Evolutionary conservation across 2,329 filamentous ascomycete species (phyloP).

Genomic region (Scedosporium minutisporum): DNA sequence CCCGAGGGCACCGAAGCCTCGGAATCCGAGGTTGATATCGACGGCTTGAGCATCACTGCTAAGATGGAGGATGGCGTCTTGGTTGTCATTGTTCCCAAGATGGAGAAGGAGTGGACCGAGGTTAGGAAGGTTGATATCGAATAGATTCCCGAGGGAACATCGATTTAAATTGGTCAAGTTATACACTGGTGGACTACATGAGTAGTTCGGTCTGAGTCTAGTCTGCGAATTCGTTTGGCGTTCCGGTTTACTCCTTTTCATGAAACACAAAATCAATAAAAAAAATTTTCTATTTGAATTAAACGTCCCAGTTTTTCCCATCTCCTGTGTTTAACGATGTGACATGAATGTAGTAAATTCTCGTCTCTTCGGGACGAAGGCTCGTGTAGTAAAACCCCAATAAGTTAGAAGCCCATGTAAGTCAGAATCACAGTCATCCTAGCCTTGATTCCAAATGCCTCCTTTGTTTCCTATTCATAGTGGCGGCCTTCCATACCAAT

Average conservation of each 20-base stretch:
- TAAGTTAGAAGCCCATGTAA: too few species aligned
- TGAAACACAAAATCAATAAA: background rate
- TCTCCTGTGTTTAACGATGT: background rate
- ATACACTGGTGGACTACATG: background rate
- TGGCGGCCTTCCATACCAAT: too few species aligned
- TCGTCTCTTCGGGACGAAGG: too few species aligned
- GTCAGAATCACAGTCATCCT: too few species aligned
- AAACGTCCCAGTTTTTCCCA: background rate
- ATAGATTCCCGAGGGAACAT: slow-evolving; percentile 17
- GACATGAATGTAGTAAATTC: background rate
- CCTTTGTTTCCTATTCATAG: too few species aligned
- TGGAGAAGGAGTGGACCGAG: slow-evolving; percentile 56
- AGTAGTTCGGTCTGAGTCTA: background rate
- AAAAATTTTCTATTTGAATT: background rate
- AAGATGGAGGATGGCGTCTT: slow-evolving; percentile 73
- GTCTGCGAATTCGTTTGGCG: background rate
- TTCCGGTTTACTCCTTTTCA: background rate
- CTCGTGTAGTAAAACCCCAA: too few species aligned
- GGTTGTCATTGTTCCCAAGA: slow-evolving; percentile 66
- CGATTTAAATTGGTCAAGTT: background rate
- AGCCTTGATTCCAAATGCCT: too few species aligned
- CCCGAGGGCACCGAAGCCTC: slow-evolving; percentile 20
- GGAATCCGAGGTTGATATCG: slow-evolving; percentile 45
- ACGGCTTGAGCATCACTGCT: slow-evolving; percentile 58
- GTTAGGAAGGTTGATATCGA: slow-evolving; percentile 50